Evolutionary conservation across 192 early-diverging fungal genomes (phyloP).

Genomic region (Dissophora globulifera): DNA sequence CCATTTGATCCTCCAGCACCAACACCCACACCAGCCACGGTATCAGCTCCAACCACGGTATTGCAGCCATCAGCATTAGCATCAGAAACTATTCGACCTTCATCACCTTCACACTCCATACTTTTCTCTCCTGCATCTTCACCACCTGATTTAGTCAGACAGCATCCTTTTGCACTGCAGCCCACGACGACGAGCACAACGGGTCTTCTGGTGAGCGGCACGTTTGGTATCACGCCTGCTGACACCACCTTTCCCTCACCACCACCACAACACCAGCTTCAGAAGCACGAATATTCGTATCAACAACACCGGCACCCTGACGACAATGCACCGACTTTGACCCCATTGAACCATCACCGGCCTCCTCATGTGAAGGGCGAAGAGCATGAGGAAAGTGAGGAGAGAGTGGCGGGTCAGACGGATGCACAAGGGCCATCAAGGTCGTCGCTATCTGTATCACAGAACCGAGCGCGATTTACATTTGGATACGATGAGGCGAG

Average conservation of each 20-base stretch:
- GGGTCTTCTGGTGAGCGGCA: too few relatives aligned
- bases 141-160: not conserved
- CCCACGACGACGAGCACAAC: too few relatives aligned
- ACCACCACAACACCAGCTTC: not conserved
- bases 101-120: too few relatives aligned
- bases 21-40: not conserved
- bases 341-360: too few relatives aligned
- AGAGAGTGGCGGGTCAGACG: not conserved
- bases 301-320: slow-evolving; percentile 4
- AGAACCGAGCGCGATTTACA: slow-evolving; percentile 25
- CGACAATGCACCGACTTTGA: too few relatives aligned
- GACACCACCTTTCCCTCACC: not conserved
- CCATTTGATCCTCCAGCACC: not conserved
- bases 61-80: too few relatives aligned
- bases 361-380: too few relatives aligned
- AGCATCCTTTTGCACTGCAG: not conserved
- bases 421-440: not conserved
- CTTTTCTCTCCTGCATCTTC: not conserved
- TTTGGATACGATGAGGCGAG: slow-evolving; percentile 29
- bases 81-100: too few relatives aligned
- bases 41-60: not conserved
- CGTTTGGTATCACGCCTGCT: too few relatives aligned
- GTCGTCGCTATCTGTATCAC: not conserved
- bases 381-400: not conserved
- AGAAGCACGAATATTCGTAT: too few relatives aligned